Percentiles rank a stretch among this genome's conserved stretches.
These are phyloP conservation scores for Phytophthora boehmeriae DNA, from an alignment of 352 stramenopile genomes.

Conservation along the genomic window DNA sequence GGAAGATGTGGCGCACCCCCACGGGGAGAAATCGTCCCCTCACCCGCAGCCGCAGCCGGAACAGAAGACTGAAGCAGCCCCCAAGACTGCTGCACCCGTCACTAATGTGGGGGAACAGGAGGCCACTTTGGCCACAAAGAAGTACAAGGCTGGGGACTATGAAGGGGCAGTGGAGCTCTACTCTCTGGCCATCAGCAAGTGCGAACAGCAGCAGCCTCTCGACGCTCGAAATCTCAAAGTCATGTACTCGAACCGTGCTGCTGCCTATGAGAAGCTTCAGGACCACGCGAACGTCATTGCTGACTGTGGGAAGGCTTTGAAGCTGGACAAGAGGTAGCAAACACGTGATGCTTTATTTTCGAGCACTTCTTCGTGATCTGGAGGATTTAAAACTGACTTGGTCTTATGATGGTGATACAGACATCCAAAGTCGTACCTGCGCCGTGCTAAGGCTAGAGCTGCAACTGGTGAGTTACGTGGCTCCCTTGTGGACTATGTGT, in stretches of 20 bases:
- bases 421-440: constrained; percentile 80
- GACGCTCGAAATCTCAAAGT: constrained; percentile 84
- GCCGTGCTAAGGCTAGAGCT: constrained; percentile 73
- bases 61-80: constrained; percentile 21
- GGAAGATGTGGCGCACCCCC: constrained; percentile 37
- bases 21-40: constrained; percentile 23
- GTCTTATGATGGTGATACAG: constrained; percentile 11
- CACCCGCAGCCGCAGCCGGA: constrained; percentile 34
- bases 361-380: not conserved
- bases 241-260: constrained; percentile 86
- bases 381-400: not conserved
- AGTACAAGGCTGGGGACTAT: constrained; percentile 80
- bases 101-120: constrained; percentile 62
- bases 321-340: constrained; percentile 62
- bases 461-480: constrained; percentile 52
- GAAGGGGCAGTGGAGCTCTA: constrained; percentile 76
- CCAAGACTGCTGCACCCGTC: constrained; percentile 29
- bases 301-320: constrained; percentile 65
- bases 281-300: constrained; percentile 64
- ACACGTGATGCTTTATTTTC: not conserved
- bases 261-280: constrained; percentile 73
- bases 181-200: constrained; percentile 63
- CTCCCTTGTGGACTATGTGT: constrained; percentile 83
- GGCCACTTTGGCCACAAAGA: constrained; percentile 72
- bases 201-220: constrained; percentile 56